Conservation (phyloP, 2,329 filamentous ascomycete species). For the Fusarium buxicola region DNA sequence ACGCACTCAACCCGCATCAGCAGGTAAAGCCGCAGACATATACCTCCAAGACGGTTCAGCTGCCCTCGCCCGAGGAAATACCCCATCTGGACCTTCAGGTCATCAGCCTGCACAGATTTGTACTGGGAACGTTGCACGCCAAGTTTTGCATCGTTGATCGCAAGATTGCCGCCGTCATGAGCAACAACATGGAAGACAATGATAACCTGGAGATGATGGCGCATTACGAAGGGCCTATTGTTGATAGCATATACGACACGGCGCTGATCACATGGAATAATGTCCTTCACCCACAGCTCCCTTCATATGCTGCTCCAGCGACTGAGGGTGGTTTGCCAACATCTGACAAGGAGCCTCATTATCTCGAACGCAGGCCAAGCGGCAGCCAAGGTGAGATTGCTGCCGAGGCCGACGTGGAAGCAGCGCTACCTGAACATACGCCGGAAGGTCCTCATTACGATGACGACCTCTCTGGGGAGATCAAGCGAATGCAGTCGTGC, state of each 20-base stretch:
- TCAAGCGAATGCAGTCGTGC: constrained; percentile 69
- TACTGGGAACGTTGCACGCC: constrained; percentile 80
- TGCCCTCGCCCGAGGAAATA: constrained; percentile 73
- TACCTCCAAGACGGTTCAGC: constrained; percentile 65
- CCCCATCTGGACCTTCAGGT: constrained; percentile 79
- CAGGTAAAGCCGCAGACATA: constrained; percentile 69
- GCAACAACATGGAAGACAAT: constrained; percentile 84
- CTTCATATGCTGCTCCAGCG: constrained; percentile 8
- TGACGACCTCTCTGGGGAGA: constrained; percentile 67
- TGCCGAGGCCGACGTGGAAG: not conserved
- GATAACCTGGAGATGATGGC: constrained; percentile 86
- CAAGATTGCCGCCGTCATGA: constrained; percentile 76
- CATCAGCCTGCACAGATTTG: constrained; percentile 76
- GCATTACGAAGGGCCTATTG: constrained; percentile 80
- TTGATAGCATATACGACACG: constrained; percentile 80
- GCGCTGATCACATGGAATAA: constrained; percentile 79
- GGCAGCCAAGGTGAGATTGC: not conserved
- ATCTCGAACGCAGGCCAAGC: not conserved
- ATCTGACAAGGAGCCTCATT: constrained; percentile 3
- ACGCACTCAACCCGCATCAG: constrained; percentile 74
- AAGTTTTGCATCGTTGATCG: constrained; percentile 85
- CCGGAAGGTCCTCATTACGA: constrained; percentile 74
- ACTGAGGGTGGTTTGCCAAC: constrained; percentile 9
- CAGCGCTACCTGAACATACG: constrained; percentile 64
- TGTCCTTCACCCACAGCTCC: constrained; percentile 51